These are phyloP conservation scores for Saposhnikovia divaricata DNA, from an alignment of 129 eudicot genomes.

Conservation along the genomic window DNA sequence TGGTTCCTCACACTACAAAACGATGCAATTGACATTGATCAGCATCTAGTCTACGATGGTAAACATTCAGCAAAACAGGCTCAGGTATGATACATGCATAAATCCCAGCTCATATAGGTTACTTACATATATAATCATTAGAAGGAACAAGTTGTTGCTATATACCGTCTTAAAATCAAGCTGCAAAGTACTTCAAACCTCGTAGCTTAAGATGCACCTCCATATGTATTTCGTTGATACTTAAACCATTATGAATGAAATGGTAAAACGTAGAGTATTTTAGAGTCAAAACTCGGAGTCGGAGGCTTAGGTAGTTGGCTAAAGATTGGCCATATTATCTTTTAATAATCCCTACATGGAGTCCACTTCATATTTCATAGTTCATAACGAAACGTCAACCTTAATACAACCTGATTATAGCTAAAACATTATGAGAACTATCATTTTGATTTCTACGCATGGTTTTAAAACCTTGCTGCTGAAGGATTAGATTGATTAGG, in stretches of 20 bases:
- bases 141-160: not conserved
- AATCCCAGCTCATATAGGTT: not conserved
- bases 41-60: not conserved
- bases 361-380: not conserved
- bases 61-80: not conserved
- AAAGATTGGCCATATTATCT: not conserved
- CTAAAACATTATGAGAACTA: not conserved
- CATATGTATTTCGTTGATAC: not conserved
- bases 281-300: not conserved
- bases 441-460: not conserved
- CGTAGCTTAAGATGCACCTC: not conserved
- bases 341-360: not conserved
- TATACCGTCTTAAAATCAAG: not conserved
- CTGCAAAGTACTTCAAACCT: not conserved
- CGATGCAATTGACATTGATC: not conserved
- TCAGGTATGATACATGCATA: not conserved
- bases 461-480: not conserved
- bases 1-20: conserved; percentile 53
- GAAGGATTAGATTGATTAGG: not conserved
- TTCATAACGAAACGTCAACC: not conserved
- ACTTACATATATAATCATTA: not conserved
- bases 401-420: not conserved
- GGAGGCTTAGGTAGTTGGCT: not conserved
- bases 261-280: not conserved
- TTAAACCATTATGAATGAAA: not conserved